Evolutionary conservation across 2,329 filamentous ascomycete genomes (phyloP), one percentile per base, ranked within the genome.

Genomic region (Fusarium pininemorale): DNA sequence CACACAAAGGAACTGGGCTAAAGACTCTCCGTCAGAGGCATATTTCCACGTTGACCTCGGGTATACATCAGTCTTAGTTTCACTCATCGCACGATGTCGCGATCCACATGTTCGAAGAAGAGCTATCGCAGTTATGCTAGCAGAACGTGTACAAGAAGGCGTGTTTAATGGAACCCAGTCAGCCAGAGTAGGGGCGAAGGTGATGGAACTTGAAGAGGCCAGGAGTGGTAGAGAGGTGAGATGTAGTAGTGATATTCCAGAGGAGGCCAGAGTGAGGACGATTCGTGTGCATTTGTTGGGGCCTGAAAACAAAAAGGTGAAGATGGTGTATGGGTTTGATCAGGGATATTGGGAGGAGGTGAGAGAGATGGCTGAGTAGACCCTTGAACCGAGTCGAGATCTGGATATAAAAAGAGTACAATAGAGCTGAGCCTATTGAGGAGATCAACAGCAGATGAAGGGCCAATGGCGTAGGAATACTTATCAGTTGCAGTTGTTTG

Each of bases 11-110:
- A 26, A 32, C 15, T 28, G 44, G 53, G 18, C 39, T 3, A 4
- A 14, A 16, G 41, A 44, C 3, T 35, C 35, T 10, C 16, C 57
- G 1, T 24, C 56, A 1, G 39, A 22, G 5, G 68, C 62, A 13
- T 54, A 57, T 16, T 73, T 73, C n/a, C 71, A 73, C 4, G 45
- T 73, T 5, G 70, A 73, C 15, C 35, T 73, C 3, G 71, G 71
- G 5, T 70, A 63, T 11, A 71, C 60, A 2, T 62, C 70, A 7
- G 57, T 71, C 5, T 18, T 73, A 0, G 37, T 74, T 5, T 62
- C 66, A 3, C 47, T 68, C 6, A 67, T 73, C 2, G 70, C 71
- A 7, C 26, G 71, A 24, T 73, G 71, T 5, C 71, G 71, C 1
- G 61, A 74, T 32, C 71, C 71, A 1, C 14, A 41, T 2, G 16